Base-by-base conservation (phyloP, 352 stramenopile species). In the Globisporangium solare region DNA sequence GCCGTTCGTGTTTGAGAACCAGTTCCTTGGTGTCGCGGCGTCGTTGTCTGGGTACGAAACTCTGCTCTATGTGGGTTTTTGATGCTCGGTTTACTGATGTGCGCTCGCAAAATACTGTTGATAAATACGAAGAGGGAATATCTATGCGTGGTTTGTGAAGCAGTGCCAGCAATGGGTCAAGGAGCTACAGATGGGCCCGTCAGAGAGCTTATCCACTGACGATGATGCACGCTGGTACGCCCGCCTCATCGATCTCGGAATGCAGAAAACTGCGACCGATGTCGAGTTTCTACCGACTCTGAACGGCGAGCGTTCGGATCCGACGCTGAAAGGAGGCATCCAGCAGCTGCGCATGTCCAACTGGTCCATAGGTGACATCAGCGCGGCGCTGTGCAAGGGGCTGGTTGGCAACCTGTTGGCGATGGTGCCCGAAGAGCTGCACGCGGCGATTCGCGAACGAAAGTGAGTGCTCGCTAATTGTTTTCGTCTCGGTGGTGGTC, bases 341-440 rank as follows among this genome's bases (percentile, higher is more conserved):
- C 31, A 74, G 22, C 64, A 74, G 10, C 55, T 94, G 43, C 49
- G 59, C 12, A 79, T 88, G 57, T 56, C 73, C 56, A 92, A 91
- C 58, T 87, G 74, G 58, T 84, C 71, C 13, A 69, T 94, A 31
- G 81, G 84, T 32, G 79, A 94, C 46, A 76, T 92, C 35, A 89
- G 71, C 39, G 80, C 84, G 1, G 67, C 84, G 40, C 64, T 94
- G 12, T 79, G 72, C 31, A 70, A 68, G 31, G 81, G 81, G 5
- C 64, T 92, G n/a, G 64, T 94, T 20, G 64, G 76, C 20, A 92
- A 94, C 46, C 71, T 94, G 37, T 70, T 91, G 13, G 56, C 59
- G 8, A 88, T 94, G 76, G 75, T 90, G 14, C 84, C 84, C 1
- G 8, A 39, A 5, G 58, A 73, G 54, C 56, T 90, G 31, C 69